These are phyloP conservation scores for Esteya vermicola DNA, from an alignment of 2,329 filamentous ascomycete species.

Conservation along the genomic window DNA sequence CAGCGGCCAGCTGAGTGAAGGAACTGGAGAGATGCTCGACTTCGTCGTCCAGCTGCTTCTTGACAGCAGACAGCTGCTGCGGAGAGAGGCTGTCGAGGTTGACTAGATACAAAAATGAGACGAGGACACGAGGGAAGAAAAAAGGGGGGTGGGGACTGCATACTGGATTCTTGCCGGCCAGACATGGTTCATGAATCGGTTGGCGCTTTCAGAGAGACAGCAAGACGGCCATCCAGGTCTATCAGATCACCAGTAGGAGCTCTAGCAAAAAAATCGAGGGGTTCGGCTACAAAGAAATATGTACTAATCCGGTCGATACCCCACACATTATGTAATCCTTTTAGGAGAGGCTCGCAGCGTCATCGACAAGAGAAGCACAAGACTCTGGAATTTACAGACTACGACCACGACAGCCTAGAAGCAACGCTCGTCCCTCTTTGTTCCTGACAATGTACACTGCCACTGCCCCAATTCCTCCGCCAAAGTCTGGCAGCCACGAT, in stretches of 20 bases:
- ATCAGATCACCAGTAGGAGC: too few species aligned
- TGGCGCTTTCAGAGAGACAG: not conserved
- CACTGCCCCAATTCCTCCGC: slow-evolving; percentile 54
- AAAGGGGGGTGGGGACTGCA: not conserved
- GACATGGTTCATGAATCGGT: slow-evolving; percentile 1
- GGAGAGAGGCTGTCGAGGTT: slow-evolving; percentile 62
- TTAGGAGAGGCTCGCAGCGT: too few species aligned
- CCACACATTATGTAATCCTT: too few species aligned
- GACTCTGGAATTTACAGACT: too few species aligned
- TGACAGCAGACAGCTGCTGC: slow-evolving; percentile 78
- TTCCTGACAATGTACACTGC: slow-evolving; percentile 36
- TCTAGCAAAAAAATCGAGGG: too few species aligned
- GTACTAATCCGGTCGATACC: too few species aligned
- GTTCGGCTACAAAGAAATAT: too few species aligned
- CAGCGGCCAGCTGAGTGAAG: slow-evolving; percentile 77
- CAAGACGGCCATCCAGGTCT: too few species aligned
- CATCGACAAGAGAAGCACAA: too few species aligned
- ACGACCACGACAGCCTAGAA: too few species aligned
- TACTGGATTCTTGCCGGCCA: slow-evolving; percentile 10
- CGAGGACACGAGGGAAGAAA: not conserved
- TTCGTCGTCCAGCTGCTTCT: slow-evolving; percentile 92
- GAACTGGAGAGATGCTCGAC: slow-evolving; percentile 87
- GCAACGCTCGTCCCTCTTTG: too few species aligned
- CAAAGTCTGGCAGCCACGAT: slow-evolving; percentile 58
- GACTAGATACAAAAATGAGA: slow-evolving; percentile 28